These are phyloP conservation scores for Aleurites moluccanus DNA, from an alignment of 441 rosid species.

Conservation along the genomic window DNA sequence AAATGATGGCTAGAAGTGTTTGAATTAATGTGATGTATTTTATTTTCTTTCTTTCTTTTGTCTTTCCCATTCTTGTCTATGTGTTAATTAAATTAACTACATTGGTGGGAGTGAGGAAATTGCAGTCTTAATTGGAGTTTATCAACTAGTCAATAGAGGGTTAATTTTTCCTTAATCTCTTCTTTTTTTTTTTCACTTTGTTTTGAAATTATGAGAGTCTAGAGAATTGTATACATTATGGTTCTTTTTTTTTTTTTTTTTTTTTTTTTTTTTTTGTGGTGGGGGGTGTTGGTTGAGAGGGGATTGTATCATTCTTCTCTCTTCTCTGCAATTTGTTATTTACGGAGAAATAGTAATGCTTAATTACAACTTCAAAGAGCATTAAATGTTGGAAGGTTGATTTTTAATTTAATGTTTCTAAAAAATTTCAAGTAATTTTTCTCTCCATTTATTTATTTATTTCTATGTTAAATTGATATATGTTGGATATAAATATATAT, in stretches of 20 bases:
- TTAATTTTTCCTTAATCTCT: conserved; percentile 2
- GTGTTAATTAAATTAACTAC: conserved; percentile 11
- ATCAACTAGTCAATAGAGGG: not conserved
- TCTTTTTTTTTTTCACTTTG: conserved; percentile 8
- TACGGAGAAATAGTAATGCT: conserved; percentile 1
- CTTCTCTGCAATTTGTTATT: not conserved
- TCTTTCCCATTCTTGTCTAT: conserved; percentile 35
- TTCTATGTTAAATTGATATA: too few relatives aligned
- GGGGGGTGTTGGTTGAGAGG: too few relatives aligned
- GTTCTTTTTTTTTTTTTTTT: not conserved
- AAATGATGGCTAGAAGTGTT: conserved; percentile 67
- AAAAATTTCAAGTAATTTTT: too few relatives aligned
- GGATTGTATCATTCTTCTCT: conserved; percentile 26
- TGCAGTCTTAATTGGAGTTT: conserved; percentile 2
- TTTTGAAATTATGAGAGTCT: conserved; percentile 14
- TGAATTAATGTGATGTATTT: conserved; percentile 19
- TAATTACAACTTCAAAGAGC: not conserved
- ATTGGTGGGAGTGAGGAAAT: conserved; percentile 28
- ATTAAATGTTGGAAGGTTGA: not conserved
- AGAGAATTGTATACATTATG: conserved; percentile 17
- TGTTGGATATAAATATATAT: too few relatives aligned
- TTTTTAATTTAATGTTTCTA: not conserved
- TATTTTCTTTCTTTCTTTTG: conserved; percentile 15
- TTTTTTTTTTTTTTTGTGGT: not conserved
- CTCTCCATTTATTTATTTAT: not conserved